Evolutionary conservation across 306 rosid genomes (phyloP), one percentile per base, ranked within the genome.

Genomic region (Cucurbita pepo): DNA sequence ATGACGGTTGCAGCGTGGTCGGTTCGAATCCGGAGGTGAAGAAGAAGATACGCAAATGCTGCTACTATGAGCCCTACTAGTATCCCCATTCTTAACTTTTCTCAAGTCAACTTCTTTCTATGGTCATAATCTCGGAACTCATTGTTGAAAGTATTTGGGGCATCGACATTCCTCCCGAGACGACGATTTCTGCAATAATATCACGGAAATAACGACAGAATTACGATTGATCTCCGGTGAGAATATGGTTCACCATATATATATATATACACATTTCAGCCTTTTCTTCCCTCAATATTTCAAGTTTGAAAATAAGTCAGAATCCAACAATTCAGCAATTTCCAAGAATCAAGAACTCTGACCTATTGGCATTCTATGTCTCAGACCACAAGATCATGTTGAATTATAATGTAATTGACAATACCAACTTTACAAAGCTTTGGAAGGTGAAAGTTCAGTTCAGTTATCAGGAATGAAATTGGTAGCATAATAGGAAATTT

Each of bases 131-230:
- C 56, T 78, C 83, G 37, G 90, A 40, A 75, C 87, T 91, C 34
- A 85, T 11, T 0, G 96, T 91, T n/a, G 90, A 87, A 76, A 91
- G 86, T 54, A 86, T 77, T 76, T 91, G 97, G 10, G 97, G 97
- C 97, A 91, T 91, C 36, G 97, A 91, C 97, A 91, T 91, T 81
- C 95, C 97, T 63, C 95, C 92, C 6, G 97, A 91, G 50, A 91
- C 95, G 18, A 91, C 97, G 77, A 90, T 90, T 82, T 90, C 97
- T 90, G 97, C 88, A 85, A 44, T 52, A 3, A 44, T 21, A n/a
- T 41, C 4, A 4, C 40, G 67, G 48, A 36, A 78, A 79, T 34
- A 40, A 41, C 8, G 7, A 63, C 30, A 43, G 62, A 16, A 12
- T 45, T 48, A 30, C 15, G 11, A 48, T 30, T 4, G 22, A 69